A percentile compares a stretch with the other conserved stretches of the same genome.
These are phyloP conservation scores for Bipolaris bicolor DNA, from an alignment of 2,329 filamentous ascomycete genomes.

Conservation along the genomic window DNA sequence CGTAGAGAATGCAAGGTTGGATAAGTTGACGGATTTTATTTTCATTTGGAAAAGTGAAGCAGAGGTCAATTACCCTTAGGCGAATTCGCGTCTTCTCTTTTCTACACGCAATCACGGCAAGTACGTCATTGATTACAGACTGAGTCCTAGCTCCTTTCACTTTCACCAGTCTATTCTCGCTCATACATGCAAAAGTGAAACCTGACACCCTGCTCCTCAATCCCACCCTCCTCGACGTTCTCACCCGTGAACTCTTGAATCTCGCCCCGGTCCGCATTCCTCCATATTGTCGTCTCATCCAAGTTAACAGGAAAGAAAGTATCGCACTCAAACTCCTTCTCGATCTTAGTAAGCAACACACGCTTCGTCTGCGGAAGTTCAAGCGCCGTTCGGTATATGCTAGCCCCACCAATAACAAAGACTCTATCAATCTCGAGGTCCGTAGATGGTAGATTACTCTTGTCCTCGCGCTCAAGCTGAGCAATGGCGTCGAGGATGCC, in stretches of 20 bases:
- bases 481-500: slow-evolving; percentile 54
- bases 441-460: background rate
- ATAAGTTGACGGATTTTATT: background rate
- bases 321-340: slow-evolving; percentile 76
- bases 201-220: slow-evolving; percentile 67
- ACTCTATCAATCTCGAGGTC: slow-evolving; percentile 48
- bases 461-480: slow-evolving; percentile 8
- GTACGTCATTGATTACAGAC: background rate
- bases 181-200: slow-evolving; percentile 79
- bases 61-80: background rate
- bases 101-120: background rate
- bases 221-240: slow-evolving; percentile 60
- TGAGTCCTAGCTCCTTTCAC: background rate
- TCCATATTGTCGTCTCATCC: slow-evolving; percentile 60
- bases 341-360: slow-evolving; percentile 73
- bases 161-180: slow-evolving; percentile 25
- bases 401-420: slow-evolving; percentile 89
- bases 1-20: background rate
- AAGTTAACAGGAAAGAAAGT: slow-evolving; percentile 72
- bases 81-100: background rate
- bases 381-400: slow-evolving; percentile 80
- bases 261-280: slow-evolving; percentile 57
- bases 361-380: slow-evolving; percentile 62
- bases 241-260: slow-evolving; percentile 72
- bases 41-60: background rate